A percentile compares a stretch with the other conserved stretches of the same genome.
Evolutionary conservation across 129 eudicot species (phyloP).

Genomic region (sunflower (Helianthus annuus)): HanXRQr2.0-SUNRISE NC_035445.2:100775441-100775940

Average conservation of each 20-base stretch:
- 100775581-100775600: no score
- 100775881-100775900: constrained; percentile 3
- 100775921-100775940: neutral
- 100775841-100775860: neutral
- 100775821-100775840: constrained; percentile 13
- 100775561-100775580: no score
- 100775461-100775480: no score
- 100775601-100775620: no score
- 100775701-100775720: neutral
- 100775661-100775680: constrained; percentile 16
- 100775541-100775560: no score
- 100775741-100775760: neutral
- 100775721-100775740: neutral
- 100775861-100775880: constrained; percentile 1
- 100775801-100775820: constrained; percentile 9
- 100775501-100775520: no score
- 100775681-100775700: neutral
- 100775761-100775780: no score
- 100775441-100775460: no score
- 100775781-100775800: constrained; percentile 16
- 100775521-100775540: no score
- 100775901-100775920: neutral
- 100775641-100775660: constrained; percentile 1
- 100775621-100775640: neutral
- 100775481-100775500: no score